A percentile compares a stretch with the other conserved stretches of the same genome.
Conservation (phyloP, 2,329 filamentous ascomycete species). For the Dactylellina sp. region DNA sequence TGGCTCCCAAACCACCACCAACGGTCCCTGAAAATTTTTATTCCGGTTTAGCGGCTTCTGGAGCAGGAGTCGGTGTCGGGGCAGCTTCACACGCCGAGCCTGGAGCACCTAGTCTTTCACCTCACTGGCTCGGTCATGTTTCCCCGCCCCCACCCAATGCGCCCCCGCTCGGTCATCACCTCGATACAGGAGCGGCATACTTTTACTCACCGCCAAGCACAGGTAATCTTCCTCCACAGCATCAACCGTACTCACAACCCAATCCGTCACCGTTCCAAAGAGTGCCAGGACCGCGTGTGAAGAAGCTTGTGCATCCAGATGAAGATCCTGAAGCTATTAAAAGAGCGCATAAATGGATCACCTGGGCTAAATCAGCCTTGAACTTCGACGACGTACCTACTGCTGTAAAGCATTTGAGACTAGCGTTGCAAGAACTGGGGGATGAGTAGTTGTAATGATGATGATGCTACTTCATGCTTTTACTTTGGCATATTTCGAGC, state of each 20-base stretch:
- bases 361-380: constrained; percentile 94
- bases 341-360: constrained; percentile 92
- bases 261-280: constrained; percentile 17
- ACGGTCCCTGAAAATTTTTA: constrained; percentile 37
- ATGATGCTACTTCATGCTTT: not conserved
- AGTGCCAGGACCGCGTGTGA: constrained; percentile 61
- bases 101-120: constrained; percentile 9
- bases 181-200: constrained; percentile 14
- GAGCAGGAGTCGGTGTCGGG: constrained; percentile 32
- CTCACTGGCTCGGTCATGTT: constrained; percentile 45
- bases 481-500: not conserved
- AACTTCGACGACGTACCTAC: constrained; percentile 97
- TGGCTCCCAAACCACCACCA: constrained; percentile 32
- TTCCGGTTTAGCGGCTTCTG: constrained; percentile 7
- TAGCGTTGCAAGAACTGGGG: constrained; percentile 75
- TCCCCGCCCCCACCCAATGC: constrained; percentile 25
- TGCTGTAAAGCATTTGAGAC: constrained; percentile 83
- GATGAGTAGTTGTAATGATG: not conserved
- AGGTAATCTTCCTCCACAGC: constrained; percentile 30
- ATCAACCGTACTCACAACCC: constrained; percentile 65
- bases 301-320: constrained; percentile 63
- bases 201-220: constrained; percentile 21
- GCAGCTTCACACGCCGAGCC: constrained; percentile 26
- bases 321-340: constrained; percentile 77
- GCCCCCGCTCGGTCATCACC: constrained; percentile 17